phyloP scores from a whole-genome alignment of 345 rosid species.

The Acer campestre region DNA sequence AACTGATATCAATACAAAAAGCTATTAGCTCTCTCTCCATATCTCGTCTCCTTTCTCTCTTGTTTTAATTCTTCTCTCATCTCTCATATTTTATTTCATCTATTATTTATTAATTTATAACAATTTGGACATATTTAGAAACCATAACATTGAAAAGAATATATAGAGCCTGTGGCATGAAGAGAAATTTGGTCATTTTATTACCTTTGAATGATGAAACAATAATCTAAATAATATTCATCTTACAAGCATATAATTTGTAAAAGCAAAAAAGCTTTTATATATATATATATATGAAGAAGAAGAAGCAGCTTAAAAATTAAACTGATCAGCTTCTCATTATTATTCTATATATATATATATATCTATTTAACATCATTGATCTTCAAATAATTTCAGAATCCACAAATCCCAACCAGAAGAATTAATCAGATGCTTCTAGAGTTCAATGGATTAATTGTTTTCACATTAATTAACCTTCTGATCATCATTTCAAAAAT shows the following conservation, averaged over 20 bases:
- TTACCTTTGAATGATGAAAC: slow-evolving; percentile 5
- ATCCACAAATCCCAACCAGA: slow-evolving; percentile 3
- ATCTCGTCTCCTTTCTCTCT: too few species aligned
- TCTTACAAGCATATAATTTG: slow-evolving; percentile 19
- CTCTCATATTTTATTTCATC: too few species aligned
- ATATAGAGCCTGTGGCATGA: not conserved
- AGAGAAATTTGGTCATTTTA: slow-evolving; percentile 5
- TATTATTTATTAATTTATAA: too few species aligned
- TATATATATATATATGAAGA: not conserved
- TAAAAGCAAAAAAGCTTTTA: slow-evolving; percentile 6
- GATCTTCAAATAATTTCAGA: not conserved
- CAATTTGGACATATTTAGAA: too few species aligned
- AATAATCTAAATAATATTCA: not conserved
- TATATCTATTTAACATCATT: not conserved
- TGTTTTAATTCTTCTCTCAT: too few species aligned
- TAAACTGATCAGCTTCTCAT: slow-evolving; percentile 8
- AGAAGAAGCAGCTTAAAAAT: slow-evolving; percentile 18
- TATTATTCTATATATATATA: slow-evolving; percentile 13
- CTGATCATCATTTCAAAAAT: not conserved
- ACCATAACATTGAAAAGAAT: not conserved
- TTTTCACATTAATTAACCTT: not conserved
- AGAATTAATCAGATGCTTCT: not conserved
- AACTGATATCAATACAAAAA: too few species aligned
- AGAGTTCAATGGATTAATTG: slow-evolving; percentile 22
- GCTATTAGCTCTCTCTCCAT: too few species aligned